phyloP scores from a whole-genome alignment of 148 eudicot species.

The Mesembryanthemum crystallinum region DNA sequence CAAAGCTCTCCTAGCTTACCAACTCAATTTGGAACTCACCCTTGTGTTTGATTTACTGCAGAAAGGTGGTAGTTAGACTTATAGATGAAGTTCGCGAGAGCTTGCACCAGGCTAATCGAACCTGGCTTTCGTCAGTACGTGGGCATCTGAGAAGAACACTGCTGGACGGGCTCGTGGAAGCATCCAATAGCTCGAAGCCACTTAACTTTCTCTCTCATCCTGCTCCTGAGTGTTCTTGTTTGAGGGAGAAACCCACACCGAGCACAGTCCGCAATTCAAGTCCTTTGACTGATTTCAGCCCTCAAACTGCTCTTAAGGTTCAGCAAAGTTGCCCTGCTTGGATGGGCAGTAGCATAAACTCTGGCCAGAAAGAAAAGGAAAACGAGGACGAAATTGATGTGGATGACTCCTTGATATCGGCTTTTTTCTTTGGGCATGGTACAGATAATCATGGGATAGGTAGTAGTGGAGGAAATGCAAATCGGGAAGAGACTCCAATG shows the following conservation, averaged over 20 bases:
- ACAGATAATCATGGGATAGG: slow-evolving; percentile 36
- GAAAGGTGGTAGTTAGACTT: slow-evolving; percentile 52
- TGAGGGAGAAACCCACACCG: slow-evolving; percentile 18
- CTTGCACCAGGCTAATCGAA: slow-evolving; percentile 66
- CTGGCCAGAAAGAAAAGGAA: slow-evolving; percentile 41
- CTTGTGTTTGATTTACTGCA: slow-evolving; percentile 27
- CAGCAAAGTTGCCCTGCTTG: slow-evolving; percentile 60
- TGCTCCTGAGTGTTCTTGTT: slow-evolving; percentile 77
- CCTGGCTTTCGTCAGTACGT: slow-evolving; percentile 79
- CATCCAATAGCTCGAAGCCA: slow-evolving; percentile 43
- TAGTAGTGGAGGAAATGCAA: slow-evolving; percentile 34
- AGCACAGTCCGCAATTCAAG: slow-evolving; percentile 26
- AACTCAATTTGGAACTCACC: background rate
- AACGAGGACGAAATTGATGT: slow-evolving; percentile 56
- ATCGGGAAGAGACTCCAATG: slow-evolving; percentile 59
- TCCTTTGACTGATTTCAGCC: slow-evolving; percentile 25
- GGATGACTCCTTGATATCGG: slow-evolving; percentile 44
- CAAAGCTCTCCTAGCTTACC: background rate
- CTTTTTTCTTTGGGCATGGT: slow-evolving; percentile 44
- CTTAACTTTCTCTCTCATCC: slow-evolving; percentile 76
- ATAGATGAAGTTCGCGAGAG: slow-evolving; percentile 64
- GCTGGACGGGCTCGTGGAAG: slow-evolving; percentile 44
- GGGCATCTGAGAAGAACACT: slow-evolving; percentile 52
- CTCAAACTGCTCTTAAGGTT: slow-evolving; percentile 39
- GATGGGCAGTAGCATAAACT: slow-evolving; percentile 35